A percentile compares a stretch with the other conserved stretches of the same genome.
phyloP scores from a whole-genome alignment of 2,329 filamentous ascomycete genomes.

The Neodidymelliopsis sp. region DNA sequence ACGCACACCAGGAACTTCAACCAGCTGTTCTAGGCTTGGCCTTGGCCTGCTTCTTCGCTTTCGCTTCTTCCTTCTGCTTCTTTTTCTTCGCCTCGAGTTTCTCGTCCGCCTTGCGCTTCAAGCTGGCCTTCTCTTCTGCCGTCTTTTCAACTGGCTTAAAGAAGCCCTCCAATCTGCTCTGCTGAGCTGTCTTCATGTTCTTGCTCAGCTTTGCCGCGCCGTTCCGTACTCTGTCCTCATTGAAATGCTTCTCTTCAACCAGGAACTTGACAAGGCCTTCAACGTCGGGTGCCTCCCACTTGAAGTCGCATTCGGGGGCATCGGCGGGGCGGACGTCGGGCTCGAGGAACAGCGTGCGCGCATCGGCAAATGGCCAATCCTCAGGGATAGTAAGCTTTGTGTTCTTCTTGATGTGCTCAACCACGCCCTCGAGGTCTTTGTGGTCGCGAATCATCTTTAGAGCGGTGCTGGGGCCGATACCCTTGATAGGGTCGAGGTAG shows the following conservation, averaged over 20 bases:
- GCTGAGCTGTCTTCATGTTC: slow-evolving; percentile 89
- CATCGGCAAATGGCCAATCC: slow-evolving; percentile 96
- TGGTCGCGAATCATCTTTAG: slow-evolving; percentile 94
- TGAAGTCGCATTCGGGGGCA: slow-evolving; percentile 90
- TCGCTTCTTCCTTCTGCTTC: slow-evolving; percentile 91
- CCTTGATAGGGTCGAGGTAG: slow-evolving; percentile 95
- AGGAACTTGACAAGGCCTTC: slow-evolving; percentile 90
- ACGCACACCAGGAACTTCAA: no score
- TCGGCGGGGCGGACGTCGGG: slow-evolving; percentile 87
- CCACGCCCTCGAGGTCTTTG: slow-evolving; percentile 83
- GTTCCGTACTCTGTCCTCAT: slow-evolving; percentile 86
- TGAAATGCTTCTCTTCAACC: slow-evolving; percentile 95
- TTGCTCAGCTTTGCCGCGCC: slow-evolving; percentile 83
- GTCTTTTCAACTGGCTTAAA: slow-evolving; percentile 94
- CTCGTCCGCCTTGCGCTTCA: slow-evolving; percentile 94
- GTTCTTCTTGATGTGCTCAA: slow-evolving; percentile 80
- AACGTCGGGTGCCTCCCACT: slow-evolving; percentile 93
- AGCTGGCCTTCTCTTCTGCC: slow-evolving; percentile 78
- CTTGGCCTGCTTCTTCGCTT: slow-evolving; percentile 92
- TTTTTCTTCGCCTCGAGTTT: slow-evolving; percentile 94
- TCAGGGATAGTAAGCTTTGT: slow-evolving; percentile 80
- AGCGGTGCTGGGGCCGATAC: slow-evolving; percentile 89
- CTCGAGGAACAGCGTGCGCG: slow-evolving; percentile 87
- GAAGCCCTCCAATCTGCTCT: slow-evolving; percentile 92
- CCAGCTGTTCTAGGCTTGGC: slow-evolving; percentile 68